Base-by-base conservation (phyloP, 2,329 filamentous ascomycete species). In the Aspergillus arachidicola region DNA sequence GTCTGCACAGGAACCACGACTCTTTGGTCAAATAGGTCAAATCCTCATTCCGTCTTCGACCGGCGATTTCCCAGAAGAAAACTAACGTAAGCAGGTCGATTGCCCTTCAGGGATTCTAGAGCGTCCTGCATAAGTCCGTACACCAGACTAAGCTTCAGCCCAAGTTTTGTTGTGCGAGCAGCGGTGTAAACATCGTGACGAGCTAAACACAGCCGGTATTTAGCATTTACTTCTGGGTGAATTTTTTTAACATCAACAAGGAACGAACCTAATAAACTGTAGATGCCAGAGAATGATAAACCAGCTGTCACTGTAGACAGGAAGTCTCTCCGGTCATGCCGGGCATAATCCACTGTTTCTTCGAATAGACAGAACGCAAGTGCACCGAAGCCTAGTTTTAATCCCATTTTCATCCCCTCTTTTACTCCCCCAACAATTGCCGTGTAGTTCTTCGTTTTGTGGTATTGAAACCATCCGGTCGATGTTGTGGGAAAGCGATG, bases 371-470 rank as follows among this genome's bases (percentile, higher is more conserved):
- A 89, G 72, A 96, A 95, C 57, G 91, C 81, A 21, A 87, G 85
- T 2, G 88, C 91, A 86, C 94, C 94, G 53, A 90, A 81, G 5
- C 87, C 87, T 6, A 96, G 83, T 69, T 86, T 88, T 36, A 81
- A 75, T 1, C 91, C 93, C 84, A 95, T 92, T 68, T 86, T 88
- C 57, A 92, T 71, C 0, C 93, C 95, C 72, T 96, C 93, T 58
- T 87, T 87, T 21, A 96, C 81, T 0, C 91, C 94, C 6, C 91
- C 91, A 26, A 91, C 85, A 71, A 92, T 89, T 58, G 91, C 86
- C 72, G 93, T 88, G 81, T 99, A 98, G 79, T 97, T 98, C 79
- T 98, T 98, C 75, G 89, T 92, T 80, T 97, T 97, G 83, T 98
- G 94, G 79, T 99, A 99, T n/a, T 98, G 86, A 76, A 94, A 99